phyloP scores from a whole-genome alignment of 2,329 filamentous ascomycete species.

The Paecilomyces fulvus region DNA sequence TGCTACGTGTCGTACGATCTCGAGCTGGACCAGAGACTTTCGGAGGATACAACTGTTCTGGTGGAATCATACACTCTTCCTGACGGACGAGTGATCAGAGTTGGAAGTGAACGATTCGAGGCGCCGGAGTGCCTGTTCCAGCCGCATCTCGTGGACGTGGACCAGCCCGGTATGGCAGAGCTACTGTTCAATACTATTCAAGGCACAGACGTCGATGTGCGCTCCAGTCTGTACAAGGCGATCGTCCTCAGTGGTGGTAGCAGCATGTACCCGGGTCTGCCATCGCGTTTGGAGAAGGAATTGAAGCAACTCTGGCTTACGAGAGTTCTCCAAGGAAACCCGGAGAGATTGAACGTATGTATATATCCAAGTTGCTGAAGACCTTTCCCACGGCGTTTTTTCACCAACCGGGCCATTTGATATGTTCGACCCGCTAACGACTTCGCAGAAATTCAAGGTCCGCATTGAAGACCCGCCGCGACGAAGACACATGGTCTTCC shows the following conservation, averaged over 20 bases:
- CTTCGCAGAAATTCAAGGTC: slow-evolving; percentile 85
- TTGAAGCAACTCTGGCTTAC: slow-evolving; percentile 98
- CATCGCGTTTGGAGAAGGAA: slow-evolving; percentile 93
- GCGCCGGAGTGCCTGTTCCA: slow-evolving; percentile 98
- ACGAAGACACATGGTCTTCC: slow-evolving; percentile 98
- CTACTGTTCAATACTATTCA: slow-evolving; percentile 99
- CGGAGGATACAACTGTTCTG: slow-evolving; percentile 92
- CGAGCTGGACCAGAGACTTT: slow-evolving; percentile 88
- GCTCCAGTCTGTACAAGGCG: slow-evolving; percentile 89
- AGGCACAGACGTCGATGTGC: slow-evolving; percentile 87
- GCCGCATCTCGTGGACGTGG: slow-evolving; percentile 93
- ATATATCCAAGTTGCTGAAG: slow-evolving; percentile 2
- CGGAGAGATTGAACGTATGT: slow-evolving; percentile 69
- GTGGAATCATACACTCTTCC: slow-evolving; percentile 97
- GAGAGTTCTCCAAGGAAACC: slow-evolving; percentile 79
- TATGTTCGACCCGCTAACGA: neutral
- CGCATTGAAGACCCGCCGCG: slow-evolving; percentile 95
- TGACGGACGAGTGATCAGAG: slow-evolving; percentile 89
- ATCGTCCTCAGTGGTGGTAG: slow-evolving; percentile 93
- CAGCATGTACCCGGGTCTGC: slow-evolving; percentile 97
- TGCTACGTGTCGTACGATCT: slow-evolving; percentile 99
- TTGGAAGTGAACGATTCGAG: slow-evolving; percentile 95
- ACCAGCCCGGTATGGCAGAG: slow-evolving; percentile 93
- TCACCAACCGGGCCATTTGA: neutral
- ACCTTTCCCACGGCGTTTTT: neutral